Evolutionary conservation across 768 basidiomycete species (phyloP).

Genomic region (Xerocomellus intermedius): DNA sequence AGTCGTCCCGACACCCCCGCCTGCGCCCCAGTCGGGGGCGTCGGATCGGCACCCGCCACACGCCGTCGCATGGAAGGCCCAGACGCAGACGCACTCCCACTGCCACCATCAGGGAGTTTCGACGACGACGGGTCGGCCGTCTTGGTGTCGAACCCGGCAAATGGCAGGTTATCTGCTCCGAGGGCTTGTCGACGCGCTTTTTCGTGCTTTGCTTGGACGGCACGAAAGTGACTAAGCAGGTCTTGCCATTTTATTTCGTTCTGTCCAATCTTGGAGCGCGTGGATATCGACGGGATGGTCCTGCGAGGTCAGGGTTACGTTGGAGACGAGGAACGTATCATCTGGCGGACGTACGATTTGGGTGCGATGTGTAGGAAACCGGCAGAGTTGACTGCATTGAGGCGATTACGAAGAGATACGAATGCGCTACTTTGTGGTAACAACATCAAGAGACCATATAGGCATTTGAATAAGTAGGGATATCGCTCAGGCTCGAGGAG

Average conservation of each 20-base stretch:
- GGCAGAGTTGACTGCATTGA: conserved; percentile 93
- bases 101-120: conserved; percentile 4
- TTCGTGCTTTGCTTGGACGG: conserved; percentile 88
- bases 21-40: conserved; percentile 23
- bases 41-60: conserved; percentile 52
- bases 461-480: conserved; percentile 94
- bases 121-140: conserved; percentile 20
- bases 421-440: conserved; percentile 97
- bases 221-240: conserved; percentile 86
- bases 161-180: conserved; percentile 58
- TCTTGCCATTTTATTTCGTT: conserved; percentile 99
- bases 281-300: conserved; percentile 37
- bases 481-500: conserved; percentile 96
- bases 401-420: conserved; percentile 86
- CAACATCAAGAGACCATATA: conserved; percentile 96
- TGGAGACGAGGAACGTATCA: no score
- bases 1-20: conserved; percentile 29
- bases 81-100: conserved; percentile 1
- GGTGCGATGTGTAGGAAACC: conserved; percentile 92
- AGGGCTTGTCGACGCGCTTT: conserved; percentile 79
- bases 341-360: conserved; percentile 57
- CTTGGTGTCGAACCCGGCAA: conserved; percentile 43
- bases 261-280: conserved; percentile 74
- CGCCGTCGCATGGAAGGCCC: conserved; percentile 58
- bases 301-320: conserved; percentile 28